Conservation (phyloP, 2,329 filamentous ascomycete species). For the Botrytis elliptica region DNA sequence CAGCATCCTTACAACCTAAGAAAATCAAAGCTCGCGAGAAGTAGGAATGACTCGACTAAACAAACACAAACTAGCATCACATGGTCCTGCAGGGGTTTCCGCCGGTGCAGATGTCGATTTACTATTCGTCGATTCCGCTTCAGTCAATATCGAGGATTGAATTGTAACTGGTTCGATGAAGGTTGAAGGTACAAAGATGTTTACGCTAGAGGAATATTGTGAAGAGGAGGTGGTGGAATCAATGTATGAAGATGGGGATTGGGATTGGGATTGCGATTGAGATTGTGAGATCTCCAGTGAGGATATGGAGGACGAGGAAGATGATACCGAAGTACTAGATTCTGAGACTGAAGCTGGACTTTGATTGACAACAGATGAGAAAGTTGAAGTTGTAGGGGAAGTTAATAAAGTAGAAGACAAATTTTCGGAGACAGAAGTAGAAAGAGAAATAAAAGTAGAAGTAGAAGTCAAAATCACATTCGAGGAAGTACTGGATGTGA, state of each 20-base stretch:
- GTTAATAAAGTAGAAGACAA: too few species aligned
- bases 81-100: background rate
- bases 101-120: too few species aligned
- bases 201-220: background rate
- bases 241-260: background rate
- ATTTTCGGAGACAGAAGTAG: too few species aligned
- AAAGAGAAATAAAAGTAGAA: too few species aligned
- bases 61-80: constrained; percentile 5
- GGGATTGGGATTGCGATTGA: background rate
- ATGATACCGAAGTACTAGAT: background rate
- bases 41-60: constrained; percentile 13
- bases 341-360: background rate
- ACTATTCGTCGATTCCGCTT: background rate
- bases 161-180: background rate
- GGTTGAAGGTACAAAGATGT: background rate
- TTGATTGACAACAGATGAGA: background rate
- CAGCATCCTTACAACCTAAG: too few species aligned
- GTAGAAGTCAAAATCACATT: background rate
- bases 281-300: background rate
- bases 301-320: background rate
- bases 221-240: background rate
- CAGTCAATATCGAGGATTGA: too few species aligned
- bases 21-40: constrained; percentile 16
- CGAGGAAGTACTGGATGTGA: background rate
- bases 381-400: background rate